Percentiles rank a stretch among this genome's conserved stretches.
Evolutionary conservation across 78 protist species (phyloP).

Genomic region (Diacronema lutheri): DNA sequence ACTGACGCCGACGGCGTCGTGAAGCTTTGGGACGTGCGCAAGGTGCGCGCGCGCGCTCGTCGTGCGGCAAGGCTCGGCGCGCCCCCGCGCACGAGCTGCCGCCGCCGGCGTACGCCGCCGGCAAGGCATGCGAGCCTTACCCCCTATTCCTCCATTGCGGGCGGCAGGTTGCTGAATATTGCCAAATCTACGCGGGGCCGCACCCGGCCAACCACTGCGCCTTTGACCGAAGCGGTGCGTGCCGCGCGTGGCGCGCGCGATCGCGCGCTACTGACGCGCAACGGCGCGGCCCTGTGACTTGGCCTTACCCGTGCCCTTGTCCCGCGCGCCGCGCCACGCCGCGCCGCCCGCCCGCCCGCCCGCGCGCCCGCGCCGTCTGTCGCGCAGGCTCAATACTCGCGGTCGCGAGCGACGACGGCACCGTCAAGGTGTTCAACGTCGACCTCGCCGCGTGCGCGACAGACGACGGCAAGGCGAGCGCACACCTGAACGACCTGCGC

Average conservation of each 20-base stretch:
- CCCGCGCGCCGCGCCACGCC: too few relatives aligned
- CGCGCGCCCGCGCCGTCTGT: not conserved
- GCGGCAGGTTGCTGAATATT: not conserved
- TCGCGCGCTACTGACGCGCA: not conserved
- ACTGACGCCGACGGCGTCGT: slow-evolving; percentile 80
- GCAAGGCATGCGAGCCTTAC: slow-evolving; percentile 10
- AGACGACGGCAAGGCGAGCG: not conserved
- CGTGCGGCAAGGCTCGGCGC: too few relatives aligned
- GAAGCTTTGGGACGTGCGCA: slow-evolving; percentile 67
- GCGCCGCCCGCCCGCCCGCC: not conserved
- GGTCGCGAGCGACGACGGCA: slow-evolving; percentile 48
- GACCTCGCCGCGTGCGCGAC: too few relatives aligned
- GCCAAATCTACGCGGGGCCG: not conserved
- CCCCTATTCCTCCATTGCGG: too few relatives aligned
- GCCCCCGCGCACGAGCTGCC: too few relatives aligned
- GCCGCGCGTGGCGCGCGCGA: not conserved
- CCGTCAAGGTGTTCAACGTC: not conserved
- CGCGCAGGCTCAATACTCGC: not conserved
- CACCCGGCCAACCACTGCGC: slow-evolving; percentile 16
- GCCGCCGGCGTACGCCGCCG: not conserved
- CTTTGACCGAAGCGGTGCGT: slow-evolving; percentile 22
- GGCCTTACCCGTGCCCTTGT: too few relatives aligned
- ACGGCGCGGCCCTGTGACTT: too few relatives aligned
- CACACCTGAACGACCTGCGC: not conserved
- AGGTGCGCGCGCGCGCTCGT: slow-evolving; percentile 14